Percentiles rank a stretch among this genome's conserved stretches.
phyloP scores from a whole-genome alignment of 2,329 filamentous ascomycete species.

The Microsporum audouinii region DNA sequence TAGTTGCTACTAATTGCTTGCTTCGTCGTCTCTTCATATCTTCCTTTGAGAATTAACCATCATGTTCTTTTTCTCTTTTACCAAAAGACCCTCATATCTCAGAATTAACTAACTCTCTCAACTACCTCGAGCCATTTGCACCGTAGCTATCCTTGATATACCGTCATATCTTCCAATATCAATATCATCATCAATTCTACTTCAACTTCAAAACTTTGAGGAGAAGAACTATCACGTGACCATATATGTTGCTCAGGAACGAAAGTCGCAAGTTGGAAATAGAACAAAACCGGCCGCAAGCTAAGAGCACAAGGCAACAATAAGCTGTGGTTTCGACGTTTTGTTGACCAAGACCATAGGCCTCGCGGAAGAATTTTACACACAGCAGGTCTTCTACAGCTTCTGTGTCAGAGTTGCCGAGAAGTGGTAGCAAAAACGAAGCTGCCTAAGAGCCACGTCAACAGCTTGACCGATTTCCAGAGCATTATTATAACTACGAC shows the following conservation, averaged over 20 bases:
- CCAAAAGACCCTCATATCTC: not conserved
- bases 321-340: not conserved
- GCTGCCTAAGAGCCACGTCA: slow-evolving; percentile 2
- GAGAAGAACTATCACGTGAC: not conserved
- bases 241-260: not conserved
- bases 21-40: not conserved
- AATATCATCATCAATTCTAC: too few species aligned
- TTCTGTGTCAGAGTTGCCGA: not conserved
- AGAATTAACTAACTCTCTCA: not conserved
- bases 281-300: not conserved
- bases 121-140: not conserved
- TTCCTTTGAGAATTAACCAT: not conserved
- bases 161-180: too few species aligned
- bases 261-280: not conserved
- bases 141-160: not conserved
- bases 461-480: not conserved
- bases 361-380: not conserved
- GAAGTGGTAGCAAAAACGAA: not conserved
- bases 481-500: not conserved
- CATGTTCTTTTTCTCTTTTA: not conserved
- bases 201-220: too few species aligned
- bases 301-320: not conserved
- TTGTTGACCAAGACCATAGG: not conserved
- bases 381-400: not conserved
- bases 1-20: not conserved